Conservation (phyloP, 1,284 basidiomycete genomes). For the Boletellus deceptivus region DNA sequence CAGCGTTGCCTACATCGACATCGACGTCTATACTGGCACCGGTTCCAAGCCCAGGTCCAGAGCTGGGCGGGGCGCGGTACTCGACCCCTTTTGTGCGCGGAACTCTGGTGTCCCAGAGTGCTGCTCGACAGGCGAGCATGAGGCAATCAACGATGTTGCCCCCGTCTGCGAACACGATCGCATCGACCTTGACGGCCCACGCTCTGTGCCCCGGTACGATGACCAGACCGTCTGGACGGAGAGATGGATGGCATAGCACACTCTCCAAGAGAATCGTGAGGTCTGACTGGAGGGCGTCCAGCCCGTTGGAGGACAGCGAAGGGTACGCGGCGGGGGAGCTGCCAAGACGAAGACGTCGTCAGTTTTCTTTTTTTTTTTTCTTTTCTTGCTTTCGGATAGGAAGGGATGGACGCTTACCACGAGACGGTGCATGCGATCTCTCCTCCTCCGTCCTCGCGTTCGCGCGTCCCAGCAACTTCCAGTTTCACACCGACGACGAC, state of each 20-base stretch:
- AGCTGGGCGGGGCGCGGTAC: conserved; percentile 43
- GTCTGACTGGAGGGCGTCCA: conserved; percentile 75
- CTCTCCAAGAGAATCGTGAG: conserved; percentile 56
- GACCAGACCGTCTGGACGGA: conserved; percentile 58
- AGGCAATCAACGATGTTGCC: conserved; percentile 75
- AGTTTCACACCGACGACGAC: conserved; percentile 57
- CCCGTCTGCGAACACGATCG: conserved; percentile 64
- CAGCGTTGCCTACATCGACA: conserved; percentile 27
- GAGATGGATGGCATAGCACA: conserved; percentile 57
- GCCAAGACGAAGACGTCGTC: neutral
- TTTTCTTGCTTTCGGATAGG: no score
- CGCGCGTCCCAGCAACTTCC: conserved; percentile 58
- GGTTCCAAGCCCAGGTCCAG: conserved; percentile 18
- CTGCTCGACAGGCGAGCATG: conserved; percentile 73
- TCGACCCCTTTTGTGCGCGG: conserved; percentile 67
- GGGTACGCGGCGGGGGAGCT: conserved; percentile 80
- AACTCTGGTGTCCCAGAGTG: conserved; percentile 76
- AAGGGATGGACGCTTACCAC: conserved; percentile 52
- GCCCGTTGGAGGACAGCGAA: conserved; percentile 51
- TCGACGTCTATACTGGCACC: conserved; percentile 53
- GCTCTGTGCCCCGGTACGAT: conserved; percentile 64
- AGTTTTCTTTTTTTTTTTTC: neutral
- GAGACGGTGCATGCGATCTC: conserved; percentile 64
- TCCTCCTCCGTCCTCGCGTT: conserved; percentile 53
- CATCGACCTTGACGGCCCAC: conserved; percentile 70